A percentile compares a stretch with the other conserved stretches of the same genome.
These are phyloP conservation scores for Kwoniella bestiolae DNA, from an alignment of 768 basidiomycete species.

Conservation along the genomic window DNA sequence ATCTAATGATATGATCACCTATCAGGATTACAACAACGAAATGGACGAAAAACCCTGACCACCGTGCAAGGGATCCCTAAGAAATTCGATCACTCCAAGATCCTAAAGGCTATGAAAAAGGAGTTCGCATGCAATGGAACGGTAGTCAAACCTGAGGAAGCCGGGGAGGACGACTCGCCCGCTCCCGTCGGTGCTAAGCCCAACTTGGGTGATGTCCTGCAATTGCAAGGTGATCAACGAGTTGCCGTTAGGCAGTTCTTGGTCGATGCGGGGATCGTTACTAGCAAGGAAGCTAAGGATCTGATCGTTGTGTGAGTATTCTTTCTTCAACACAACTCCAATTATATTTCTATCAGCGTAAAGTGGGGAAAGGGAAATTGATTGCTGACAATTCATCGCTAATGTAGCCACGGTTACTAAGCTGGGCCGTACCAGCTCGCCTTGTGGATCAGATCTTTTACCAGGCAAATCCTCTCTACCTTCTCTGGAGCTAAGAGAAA, in stretches of 20 bases:
- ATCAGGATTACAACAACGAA: slow-evolving; percentile 89
- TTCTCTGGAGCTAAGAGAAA: no score
- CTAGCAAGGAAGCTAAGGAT: slow-evolving; percentile 58
- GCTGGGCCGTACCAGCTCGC: not conserved
- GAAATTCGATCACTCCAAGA: slow-evolving; percentile 95
- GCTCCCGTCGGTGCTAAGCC: slow-evolving; percentile 60
- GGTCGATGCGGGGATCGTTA: slow-evolving; percentile 61
- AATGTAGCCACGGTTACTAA: slow-evolving; percentile 52
- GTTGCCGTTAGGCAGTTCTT: slow-evolving; percentile 88
- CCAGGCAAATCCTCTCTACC: not conserved
- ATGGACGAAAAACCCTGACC: slow-evolving; percentile 97
- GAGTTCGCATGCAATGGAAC: slow-evolving; percentile 99
- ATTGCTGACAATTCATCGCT: not conserved
- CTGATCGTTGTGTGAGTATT: slow-evolving; percentile 53
- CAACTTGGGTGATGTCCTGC: slow-evolving; percentile 95
- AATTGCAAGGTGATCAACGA: slow-evolving; percentile 97
- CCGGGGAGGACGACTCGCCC: slow-evolving; percentile 44
- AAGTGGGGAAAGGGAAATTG: not conserved
- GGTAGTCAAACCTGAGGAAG: slow-evolving; percentile 65
- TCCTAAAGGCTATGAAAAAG: slow-evolving; percentile 99
- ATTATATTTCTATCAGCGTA: no score
- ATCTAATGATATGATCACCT: not conserved
- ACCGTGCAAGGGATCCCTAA: slow-evolving; percentile 94
- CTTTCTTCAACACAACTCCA: not conserved
- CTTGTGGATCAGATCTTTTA: not conserved